These are phyloP conservation scores for Corchorus olitorius DNA, from an alignment of 345 rosid species.

Conservation along the genomic window DNA sequence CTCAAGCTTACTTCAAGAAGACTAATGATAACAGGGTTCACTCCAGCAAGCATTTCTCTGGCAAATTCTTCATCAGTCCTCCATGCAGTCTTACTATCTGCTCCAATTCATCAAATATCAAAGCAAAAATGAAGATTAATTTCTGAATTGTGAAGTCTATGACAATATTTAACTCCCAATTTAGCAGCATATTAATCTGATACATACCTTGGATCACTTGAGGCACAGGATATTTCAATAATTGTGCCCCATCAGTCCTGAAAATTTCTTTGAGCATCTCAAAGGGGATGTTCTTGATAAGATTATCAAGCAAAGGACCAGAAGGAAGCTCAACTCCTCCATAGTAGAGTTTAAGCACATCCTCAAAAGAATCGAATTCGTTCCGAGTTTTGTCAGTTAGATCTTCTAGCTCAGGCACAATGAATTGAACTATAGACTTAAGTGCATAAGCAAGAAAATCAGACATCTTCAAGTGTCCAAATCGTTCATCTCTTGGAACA, in stretches of 20 bases:
- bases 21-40: slow-evolving; percentile 61
- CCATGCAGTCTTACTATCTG: slow-evolving; percentile 68
- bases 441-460: slow-evolving; percentile 62
- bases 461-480: slow-evolving; percentile 66
- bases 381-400: slow-evolving; percentile 43
- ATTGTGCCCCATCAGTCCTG: slow-evolving; percentile 44
- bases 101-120: background rate
- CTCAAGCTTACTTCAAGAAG: slow-evolving; percentile 49
- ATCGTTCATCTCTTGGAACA: slow-evolving; percentile 79
- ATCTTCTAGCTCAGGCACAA: slow-evolving; percentile 55
- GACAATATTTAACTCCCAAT: too few species aligned
- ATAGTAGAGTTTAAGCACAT: slow-evolving; percentile 52
- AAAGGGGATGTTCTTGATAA: slow-evolving; percentile 37
- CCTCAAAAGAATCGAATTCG: slow-evolving; percentile 59
- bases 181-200: too few species aligned
- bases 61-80: slow-evolving; percentile 76
- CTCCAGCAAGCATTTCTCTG: slow-evolving; percentile 85
- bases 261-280: slow-evolving; percentile 57
- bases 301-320: slow-evolving; percentile 32
- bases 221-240: slow-evolving; percentile 64
- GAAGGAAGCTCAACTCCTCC: slow-evolving; percentile 55
- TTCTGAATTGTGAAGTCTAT: background rate
- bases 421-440: slow-evolving; percentile 51
- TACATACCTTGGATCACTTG: slow-evolving; percentile 62
- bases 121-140: background rate